Base-by-base conservation (phyloP, 306 rosid genomes). In the Datisca glomerata region DNA sequence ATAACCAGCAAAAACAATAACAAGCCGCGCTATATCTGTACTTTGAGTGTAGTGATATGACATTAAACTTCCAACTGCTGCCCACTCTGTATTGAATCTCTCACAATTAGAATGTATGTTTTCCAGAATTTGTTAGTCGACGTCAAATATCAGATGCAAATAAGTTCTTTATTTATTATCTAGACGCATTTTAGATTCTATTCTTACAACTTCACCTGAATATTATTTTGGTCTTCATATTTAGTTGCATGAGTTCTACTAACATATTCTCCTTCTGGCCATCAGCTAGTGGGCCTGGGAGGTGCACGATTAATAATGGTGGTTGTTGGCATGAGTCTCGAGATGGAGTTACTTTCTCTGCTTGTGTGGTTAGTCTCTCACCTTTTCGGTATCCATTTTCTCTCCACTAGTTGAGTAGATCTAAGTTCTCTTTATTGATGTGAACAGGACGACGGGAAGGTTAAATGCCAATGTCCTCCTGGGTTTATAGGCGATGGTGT, bases 401-500 rank as follows among this genome's bases (percentile, higher is more conserved):
- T n/a, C n/a, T n/a, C n/a, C n/a, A n/a, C n/a, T n/a, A n/a, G n/a
- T n/a, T n/a, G n/a, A n/a, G n/a, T n/a, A 18, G 47, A 2, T 41
- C 36, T 35, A 28, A 41, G 37, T 11, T n/a, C 44, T 34, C 16
- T 53, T 45, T 24, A 49, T 59, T 64, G 45, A 29, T 43, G 38
- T 47, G 46, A 45, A 65, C 81, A 89, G 97, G 97, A 89, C 61
- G 43, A 65, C 47, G 97, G 97, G 45, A 69, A 57, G 44, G 69
- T 74, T 55, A 75, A 74, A 66, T 89, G 97, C 41, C 57, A 67
- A 64, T 89, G 97, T 61, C 97, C 97, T 60, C 33, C 59, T 15
- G 97, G 97, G 53, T 83, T 89, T 70, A 80, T 24, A 57, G 97
- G 94, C 4, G 91, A 89, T 24, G 97, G 97, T 53, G 73, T 83